Conservation (phyloP, 257 asterid species). For the Solanum etuberosum region DNA sequence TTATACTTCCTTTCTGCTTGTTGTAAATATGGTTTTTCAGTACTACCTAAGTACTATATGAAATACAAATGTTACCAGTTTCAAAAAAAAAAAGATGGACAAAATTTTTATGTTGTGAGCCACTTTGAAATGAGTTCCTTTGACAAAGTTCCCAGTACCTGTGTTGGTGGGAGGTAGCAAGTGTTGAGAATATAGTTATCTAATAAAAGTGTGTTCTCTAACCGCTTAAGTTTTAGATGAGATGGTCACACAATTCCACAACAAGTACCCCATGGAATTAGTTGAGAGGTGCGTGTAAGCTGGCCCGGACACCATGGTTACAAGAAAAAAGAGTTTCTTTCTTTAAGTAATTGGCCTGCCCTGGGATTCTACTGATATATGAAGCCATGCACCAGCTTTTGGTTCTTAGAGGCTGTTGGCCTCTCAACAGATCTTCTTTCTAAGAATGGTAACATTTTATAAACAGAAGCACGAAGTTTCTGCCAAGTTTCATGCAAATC, state of each 20-base stretch:
- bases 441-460: background rate
- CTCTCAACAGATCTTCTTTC: background rate
- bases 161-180: background rate
- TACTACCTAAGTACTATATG: too few relatives aligned
- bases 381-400: background rate
- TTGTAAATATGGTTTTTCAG: too few relatives aligned
- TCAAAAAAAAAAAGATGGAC: background rate
- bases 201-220: background rate
- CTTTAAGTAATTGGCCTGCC: background rate
- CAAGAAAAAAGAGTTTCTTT: background rate
- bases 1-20: too few relatives aligned
- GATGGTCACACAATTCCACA: background rate
- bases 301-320: background rate
- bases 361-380: background rate
- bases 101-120: background rate
- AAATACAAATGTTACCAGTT: too few relatives aligned
- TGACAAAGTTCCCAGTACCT: background rate
- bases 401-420: background rate
- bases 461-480: background rate
- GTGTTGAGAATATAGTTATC: background rate
- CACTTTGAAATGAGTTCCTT: background rate
- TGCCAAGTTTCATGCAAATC: background rate
- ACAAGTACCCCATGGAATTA: background rate
- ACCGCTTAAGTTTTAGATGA: too few relatives aligned
- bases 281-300: background rate